Conservation (phyloP, 192 early-diverging fungal genomes). For the Umbelopsis ramanniana region DNA sequence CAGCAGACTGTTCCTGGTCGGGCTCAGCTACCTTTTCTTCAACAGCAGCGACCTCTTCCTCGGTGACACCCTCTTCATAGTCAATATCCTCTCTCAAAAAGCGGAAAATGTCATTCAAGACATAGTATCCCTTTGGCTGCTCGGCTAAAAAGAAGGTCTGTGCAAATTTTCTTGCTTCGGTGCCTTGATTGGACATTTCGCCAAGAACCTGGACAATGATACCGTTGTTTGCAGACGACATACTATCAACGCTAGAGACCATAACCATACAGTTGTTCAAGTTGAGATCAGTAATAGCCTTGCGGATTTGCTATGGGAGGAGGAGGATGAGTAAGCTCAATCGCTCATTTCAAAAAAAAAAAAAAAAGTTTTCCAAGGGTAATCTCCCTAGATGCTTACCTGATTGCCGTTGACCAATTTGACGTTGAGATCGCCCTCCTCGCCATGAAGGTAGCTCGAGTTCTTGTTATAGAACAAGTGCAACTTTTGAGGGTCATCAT, state of each 20-base stretch:
- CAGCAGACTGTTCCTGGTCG: conserved; percentile 20
- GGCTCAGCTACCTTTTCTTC: conserved; percentile 22
- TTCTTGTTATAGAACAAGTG: conserved; percentile 90
- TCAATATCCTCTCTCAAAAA: conserved; percentile 84
- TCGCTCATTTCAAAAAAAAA: too few relatives aligned
- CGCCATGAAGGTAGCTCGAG: conserved; percentile 82
- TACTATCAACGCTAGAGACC: conserved; percentile 86
- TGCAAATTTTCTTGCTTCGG: conserved; percentile 81
- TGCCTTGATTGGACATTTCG: conserved; percentile 86
- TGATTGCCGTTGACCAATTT: conserved; percentile 15
- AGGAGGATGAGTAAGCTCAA: neutral
- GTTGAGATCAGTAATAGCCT: conserved; percentile 72
- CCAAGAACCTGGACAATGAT: conserved; percentile 93
- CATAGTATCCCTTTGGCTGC: conserved; percentile 91
- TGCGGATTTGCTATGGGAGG: conserved; percentile 74
- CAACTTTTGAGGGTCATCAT: conserved; percentile 78
- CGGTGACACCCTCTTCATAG: conserved; percentile 47
- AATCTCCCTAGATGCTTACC: neutral
- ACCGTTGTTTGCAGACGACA: conserved; percentile 73
- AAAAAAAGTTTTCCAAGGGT: neutral
- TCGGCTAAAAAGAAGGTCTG: conserved; percentile 92
- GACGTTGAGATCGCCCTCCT: conserved; percentile 67
- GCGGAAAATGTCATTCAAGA: conserved; percentile 93
- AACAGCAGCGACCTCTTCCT: conserved; percentile 42
- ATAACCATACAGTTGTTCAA: conserved; percentile 88